Evolutionary conservation across 345 rosid species (phyloP).

Genomic region (Eucalyptus sideroxylon): DNA sequence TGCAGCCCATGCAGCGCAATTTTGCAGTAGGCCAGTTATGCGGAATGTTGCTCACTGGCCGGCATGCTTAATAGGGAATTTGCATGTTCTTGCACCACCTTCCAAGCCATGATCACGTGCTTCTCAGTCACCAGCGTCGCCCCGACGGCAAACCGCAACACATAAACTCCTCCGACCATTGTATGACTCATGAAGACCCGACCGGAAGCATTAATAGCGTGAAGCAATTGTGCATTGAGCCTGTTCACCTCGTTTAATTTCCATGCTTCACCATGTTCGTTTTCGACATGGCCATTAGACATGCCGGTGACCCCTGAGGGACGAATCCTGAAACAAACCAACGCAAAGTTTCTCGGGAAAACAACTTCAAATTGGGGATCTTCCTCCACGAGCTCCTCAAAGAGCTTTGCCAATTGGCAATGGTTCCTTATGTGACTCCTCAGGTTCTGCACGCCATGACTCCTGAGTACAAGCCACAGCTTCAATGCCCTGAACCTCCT

Average conservation of each 20-base stretch:
- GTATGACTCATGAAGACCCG: conserved; percentile 6
- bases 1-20: background rate
- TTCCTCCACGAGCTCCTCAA: conserved; percentile 12
- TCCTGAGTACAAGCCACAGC: conserved; percentile 41
- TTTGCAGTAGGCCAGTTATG: background rate
- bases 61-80: background rate
- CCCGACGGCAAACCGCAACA: conserved; percentile 12
- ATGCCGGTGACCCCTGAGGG: background rate
- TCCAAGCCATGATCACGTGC: conserved; percentile 17
- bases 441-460: conserved; percentile 27
- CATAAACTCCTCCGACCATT: background rate
- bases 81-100: conserved; percentile 8
- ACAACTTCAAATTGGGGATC: conserved; percentile 24
- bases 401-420: conserved; percentile 23
- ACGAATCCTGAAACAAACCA: conserved; percentile 39
- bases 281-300: background rate
- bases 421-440: conserved; percentile 22
- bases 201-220: conserved; percentile 19
- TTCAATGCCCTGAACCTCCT: conserved; percentile 39
- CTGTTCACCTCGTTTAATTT: conserved; percentile 9
- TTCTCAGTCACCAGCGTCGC: conserved; percentile 5
- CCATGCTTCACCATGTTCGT: background rate
- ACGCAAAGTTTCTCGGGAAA: conserved; percentile 19
- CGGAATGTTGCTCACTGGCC: background rate
- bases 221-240: conserved; percentile 11